phyloP scores from a whole-genome alignment of 257 asterid genomes.

The Osmanthus fragrans region DNA sequence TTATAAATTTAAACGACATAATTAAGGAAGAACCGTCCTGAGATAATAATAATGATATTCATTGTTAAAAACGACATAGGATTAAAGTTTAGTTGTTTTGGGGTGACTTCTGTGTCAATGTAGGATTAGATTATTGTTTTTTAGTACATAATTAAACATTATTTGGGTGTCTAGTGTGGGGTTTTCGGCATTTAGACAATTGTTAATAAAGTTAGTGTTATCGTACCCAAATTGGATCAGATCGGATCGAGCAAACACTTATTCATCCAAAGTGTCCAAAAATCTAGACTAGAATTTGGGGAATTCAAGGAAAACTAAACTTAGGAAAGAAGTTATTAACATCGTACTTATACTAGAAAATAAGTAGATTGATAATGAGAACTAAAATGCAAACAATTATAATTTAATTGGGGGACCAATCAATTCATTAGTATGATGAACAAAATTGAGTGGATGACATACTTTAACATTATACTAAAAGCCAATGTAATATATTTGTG shows the following conservation, averaged over 20 bases:
- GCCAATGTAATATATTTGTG: too few species aligned
- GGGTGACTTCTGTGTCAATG: neutral
- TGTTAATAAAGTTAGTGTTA: too few species aligned
- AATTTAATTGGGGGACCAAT: neutral
- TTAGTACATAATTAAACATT: neutral
- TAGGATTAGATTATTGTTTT: too few species aligned
- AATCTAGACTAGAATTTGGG: too few species aligned
- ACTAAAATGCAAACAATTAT: neutral
- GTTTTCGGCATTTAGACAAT: neutral
- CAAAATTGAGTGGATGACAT: too few species aligned
- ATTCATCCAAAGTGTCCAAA: neutral
- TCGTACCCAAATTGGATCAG: too few species aligned
- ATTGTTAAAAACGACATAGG: neutral
- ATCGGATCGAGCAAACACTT: too few species aligned
- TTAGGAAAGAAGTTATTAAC: too few species aligned
- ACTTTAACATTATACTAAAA: too few species aligned
- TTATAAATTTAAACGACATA: too few species aligned
- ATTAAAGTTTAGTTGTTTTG: neutral
- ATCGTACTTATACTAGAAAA: neutral
- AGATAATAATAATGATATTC: neutral
- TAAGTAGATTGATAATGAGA: neutral
- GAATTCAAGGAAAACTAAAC: too few species aligned
- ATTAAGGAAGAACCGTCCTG: neutral
- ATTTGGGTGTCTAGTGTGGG: neutral
- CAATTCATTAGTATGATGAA: neutral